phyloP scores from a whole-genome alignment of 768 basidiomycete genomes.

The Boletus vermiculosoides region DNA sequence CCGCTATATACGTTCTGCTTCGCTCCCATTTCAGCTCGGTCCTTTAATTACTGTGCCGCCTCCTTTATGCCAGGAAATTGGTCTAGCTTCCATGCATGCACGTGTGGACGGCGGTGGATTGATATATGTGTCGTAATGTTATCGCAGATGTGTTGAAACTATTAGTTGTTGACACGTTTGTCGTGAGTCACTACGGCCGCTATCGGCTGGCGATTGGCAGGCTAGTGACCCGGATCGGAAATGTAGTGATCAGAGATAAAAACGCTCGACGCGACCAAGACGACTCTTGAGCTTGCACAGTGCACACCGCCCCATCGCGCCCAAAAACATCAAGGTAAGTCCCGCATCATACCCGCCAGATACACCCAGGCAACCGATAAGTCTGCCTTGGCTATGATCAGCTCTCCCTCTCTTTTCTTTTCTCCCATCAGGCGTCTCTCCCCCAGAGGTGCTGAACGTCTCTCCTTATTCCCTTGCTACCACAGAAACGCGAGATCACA shows the following conservation, averaged over 20 bases:
- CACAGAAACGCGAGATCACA: slow-evolving; percentile 10
- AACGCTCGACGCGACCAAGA: background rate
- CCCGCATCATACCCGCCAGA: background rate
- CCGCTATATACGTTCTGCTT: slow-evolving; percentile 27
- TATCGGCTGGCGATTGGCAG: slow-evolving; percentile 11
- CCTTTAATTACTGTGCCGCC: slow-evolving; percentile 3
- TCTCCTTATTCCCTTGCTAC: slow-evolving; percentile 1
- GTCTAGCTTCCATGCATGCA: slow-evolving; percentile 5
- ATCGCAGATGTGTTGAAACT: slow-evolving; percentile 7
- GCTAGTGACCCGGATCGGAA: background rate
- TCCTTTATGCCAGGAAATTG: slow-evolving; percentile 6
- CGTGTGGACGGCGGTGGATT: slow-evolving; percentile 12
- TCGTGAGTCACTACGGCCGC: slow-evolving; percentile 3
- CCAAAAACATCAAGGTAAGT: slow-evolving; percentile 23
- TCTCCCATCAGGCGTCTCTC: slow-evolving; percentile 18
- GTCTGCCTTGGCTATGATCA: slow-evolving; percentile 7
- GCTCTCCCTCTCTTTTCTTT: slow-evolving; percentile 4
- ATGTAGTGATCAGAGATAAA: slow-evolving; percentile 10
- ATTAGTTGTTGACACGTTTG: slow-evolving; percentile 28
- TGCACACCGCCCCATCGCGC: slow-evolving; percentile 6
- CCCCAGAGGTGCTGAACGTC: slow-evolving; percentile 14
- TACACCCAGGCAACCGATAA: slow-evolving; percentile 19
- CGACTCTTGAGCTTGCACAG: background rate
- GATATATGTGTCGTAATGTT: slow-evolving; percentile 30
- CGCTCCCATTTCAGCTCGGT: slow-evolving; percentile 8